Base-by-base conservation (phyloP, 441 rosid species). In the Gossypium trilobum region DNA sequence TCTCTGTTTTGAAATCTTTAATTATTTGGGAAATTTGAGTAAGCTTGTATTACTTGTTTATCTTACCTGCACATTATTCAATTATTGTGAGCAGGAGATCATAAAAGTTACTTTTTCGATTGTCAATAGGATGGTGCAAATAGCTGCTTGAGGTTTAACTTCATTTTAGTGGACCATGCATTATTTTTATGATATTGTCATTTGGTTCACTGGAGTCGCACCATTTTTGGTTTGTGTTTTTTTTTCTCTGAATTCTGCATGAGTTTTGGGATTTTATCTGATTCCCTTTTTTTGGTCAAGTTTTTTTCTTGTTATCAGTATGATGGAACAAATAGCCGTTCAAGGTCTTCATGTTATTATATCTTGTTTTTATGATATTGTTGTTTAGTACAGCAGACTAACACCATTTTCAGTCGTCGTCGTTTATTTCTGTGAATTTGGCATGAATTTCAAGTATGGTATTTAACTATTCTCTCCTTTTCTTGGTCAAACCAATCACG, bases 271-370 rank as follows among this genome's bases (percentile, higher is more conserved):
- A 25, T 22, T 27, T 22, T 25, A 57, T 11, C 20, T 54, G 5
- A 22, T 57, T 75, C 62, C 70, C 57, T 46, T 46, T 81, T 81
- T 52, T 73, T 54, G 14, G 17, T 57, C 16, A 19, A 59, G 17
- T 42, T 4, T 11, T 11, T 70, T 51, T 46, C 14, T 36, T 65
- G 56, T 11, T 46, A 8, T 22, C 6, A 13, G 31, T 60, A 19
- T 52, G 23, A 65, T 11, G 55, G 29, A 25, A 1, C 29, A 19
- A 4, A 39, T 63, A 39, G 51, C 27, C 2, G 10, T 50, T 39
- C 13, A 22, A 65, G 31, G 54, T 65, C 13, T 23, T 65, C 70
- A 22, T 44, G 19, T 46, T 65, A n/a, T 23, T 0, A 44, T 65
- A 54, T 2, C 46, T 46, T 44, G 16, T 44, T 22, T 17, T 39